Conservation (phyloP, 75 land plant genomes). For the Chamaecyparis obtusa region DNA sequence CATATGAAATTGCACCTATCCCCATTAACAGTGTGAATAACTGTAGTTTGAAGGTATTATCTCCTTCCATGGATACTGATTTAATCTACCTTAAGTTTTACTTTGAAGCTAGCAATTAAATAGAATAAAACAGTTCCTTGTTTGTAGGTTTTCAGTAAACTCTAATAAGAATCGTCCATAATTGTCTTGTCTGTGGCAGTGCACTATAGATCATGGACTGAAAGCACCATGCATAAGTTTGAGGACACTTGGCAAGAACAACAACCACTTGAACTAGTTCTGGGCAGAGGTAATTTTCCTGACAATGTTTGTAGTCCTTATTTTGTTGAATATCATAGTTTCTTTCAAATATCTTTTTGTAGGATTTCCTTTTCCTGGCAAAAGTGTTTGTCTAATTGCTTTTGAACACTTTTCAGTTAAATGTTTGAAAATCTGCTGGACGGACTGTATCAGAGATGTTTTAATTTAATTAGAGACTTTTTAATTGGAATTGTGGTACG, state of each 20-base stretch:
- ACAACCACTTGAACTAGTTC: constrained; percentile 67
- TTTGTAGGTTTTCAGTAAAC: background rate
- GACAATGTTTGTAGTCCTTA: constrained; percentile 6
- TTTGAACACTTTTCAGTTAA: background rate
- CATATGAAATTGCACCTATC: background rate
- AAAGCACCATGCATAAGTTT: constrained; percentile 86
- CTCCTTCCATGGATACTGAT: background rate
- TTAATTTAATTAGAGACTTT: background rate
- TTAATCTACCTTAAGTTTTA: background rate
- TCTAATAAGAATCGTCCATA: background rate
- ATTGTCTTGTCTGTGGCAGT: constrained; percentile 35
- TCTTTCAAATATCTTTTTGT: background rate
- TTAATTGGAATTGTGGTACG: background rate
- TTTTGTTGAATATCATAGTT: background rate
- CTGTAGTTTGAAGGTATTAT: background rate
- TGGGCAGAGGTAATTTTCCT: constrained; percentile 77
- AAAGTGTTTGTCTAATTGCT: background rate
- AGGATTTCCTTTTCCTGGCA: background rate
- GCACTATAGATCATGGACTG: constrained; percentile 95
- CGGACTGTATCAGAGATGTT: background rate
- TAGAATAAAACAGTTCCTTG: background rate
- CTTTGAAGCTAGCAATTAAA: background rate
- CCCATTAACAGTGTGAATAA: background rate
- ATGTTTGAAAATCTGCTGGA: background rate
- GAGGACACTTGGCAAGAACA: constrained; percentile 96